phyloP scores from a whole-genome alignment of 169 alveolate genomes.

The Nephromyces sp. region DNA sequence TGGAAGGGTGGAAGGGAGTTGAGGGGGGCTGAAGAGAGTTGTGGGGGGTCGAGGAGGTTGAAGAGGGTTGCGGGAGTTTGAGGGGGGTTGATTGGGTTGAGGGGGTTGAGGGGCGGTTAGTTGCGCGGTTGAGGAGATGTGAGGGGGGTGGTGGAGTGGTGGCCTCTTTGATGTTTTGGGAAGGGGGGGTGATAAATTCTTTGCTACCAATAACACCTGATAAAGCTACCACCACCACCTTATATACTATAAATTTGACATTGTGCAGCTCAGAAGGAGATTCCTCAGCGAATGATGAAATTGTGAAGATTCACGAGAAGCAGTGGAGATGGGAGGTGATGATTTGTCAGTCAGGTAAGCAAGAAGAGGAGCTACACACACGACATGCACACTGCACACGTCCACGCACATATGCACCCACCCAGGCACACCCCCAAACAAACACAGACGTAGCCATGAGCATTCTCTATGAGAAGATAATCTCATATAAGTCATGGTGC shows the following conservation, averaged over 20 bases:
- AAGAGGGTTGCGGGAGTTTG: not conserved
- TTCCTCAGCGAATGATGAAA: too few relatives aligned
- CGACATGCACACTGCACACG: too few relatives aligned
- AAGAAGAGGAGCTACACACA: too few relatives aligned
- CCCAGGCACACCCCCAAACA: too few relatives aligned
- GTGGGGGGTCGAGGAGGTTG: not conserved
- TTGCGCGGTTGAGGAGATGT: not conserved
- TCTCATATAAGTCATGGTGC: too few relatives aligned
- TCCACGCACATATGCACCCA: too few relatives aligned
- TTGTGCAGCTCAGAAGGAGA: too few relatives aligned
- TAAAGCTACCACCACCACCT: too few relatives aligned
- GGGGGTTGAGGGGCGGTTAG: not conserved
- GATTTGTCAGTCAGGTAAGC: slow-evolving; percentile 50
- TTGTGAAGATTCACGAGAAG: slow-evolving; percentile 38
- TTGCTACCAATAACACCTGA: not conserved
- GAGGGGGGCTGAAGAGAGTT: not conserved
- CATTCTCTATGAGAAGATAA: too few relatives aligned
- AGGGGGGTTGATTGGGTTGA: not conserved
- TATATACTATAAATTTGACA: too few relatives aligned
- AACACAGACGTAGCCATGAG: too few relatives aligned
- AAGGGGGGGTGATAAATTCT: not conserved
- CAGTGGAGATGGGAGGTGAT: slow-evolving; percentile 73
- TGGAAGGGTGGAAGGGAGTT: not conserved
- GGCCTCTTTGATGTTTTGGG: too few relatives aligned
- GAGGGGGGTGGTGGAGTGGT: not conserved